These are phyloP conservation scores for Dendrocalamus sinicus DNA, from an alignment of 176 grass and related monocot species.

Conservation along the genomic window DNA sequence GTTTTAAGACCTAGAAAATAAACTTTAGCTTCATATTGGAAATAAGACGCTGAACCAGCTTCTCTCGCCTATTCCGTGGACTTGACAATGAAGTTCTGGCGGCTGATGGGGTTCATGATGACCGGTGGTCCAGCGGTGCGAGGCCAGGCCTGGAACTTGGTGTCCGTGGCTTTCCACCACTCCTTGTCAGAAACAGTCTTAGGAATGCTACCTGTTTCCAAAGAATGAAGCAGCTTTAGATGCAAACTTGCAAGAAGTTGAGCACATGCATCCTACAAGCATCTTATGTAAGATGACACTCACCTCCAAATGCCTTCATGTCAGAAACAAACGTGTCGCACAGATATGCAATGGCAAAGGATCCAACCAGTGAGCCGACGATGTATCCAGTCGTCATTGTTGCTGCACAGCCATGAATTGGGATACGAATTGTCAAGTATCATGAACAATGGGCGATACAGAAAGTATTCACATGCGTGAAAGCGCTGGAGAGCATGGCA, in stretches of 20 bases:
- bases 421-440: background rate
- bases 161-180: slow-evolving; percentile 77
- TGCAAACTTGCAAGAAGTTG: background rate
- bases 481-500: background rate
- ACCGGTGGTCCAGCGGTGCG: slow-evolving; percentile 84
- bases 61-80: slow-evolving; percentile 22
- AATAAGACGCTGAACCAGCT: background rate
- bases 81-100: slow-evolving; percentile 93
- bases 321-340: slow-evolving; percentile 54
- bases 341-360: slow-evolving; percentile 51
- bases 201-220: slow-evolving; percentile 48
- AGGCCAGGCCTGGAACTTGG: slow-evolving; percentile 91
- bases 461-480: background rate
- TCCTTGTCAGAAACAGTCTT: slow-evolving; percentile 73
- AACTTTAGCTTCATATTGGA: slow-evolving; percentile 36
- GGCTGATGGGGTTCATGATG: slow-evolving; percentile 92
- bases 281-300: slow-evolving; percentile 18
- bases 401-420: slow-evolving; percentile 20
- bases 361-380: slow-evolving; percentile 27
- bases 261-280: background rate
- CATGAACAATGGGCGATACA: background rate
- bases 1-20: slow-evolving; percentile 22
- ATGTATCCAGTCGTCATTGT: slow-evolving; percentile 52
- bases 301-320: slow-evolving; percentile 66
- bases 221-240: background rate